Percentiles rank a stretch among this genome's conserved stretches.
These are phyloP conservation scores for Hordeum pubiflorum DNA, from an alignment of 202 grass and related monocot species.

Conservation along the genomic window DNA sequence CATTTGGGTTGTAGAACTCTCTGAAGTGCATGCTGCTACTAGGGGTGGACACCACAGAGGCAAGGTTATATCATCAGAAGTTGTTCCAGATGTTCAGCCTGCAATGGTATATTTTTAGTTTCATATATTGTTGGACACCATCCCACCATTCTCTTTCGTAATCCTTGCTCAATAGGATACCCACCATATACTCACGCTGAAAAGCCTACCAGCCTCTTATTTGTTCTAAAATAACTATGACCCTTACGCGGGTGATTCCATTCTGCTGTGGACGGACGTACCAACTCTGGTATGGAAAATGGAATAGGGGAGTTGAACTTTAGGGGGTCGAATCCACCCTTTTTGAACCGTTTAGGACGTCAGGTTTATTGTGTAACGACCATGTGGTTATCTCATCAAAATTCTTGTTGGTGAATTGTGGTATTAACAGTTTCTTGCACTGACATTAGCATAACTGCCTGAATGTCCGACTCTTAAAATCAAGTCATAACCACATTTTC, in stretches of 20 bases:
- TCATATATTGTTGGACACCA: neutral
- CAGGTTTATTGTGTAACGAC: neutral
- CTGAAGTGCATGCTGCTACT: slow-evolving; percentile 92
- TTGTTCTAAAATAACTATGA: too few species aligned
- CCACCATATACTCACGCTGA: too few species aligned
- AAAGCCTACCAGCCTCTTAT: too few species aligned
- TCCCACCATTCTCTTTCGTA: too few species aligned
- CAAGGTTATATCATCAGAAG: slow-evolving; percentile 71
- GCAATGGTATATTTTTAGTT: slow-evolving; percentile 45
- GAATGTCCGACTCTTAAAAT: neutral
- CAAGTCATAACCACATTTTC: neutral
- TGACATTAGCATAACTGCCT: neutral
- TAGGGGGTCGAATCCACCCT: too few species aligned
- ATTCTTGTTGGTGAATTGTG: neutral
- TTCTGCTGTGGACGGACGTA: too few species aligned
- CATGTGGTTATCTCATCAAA: neutral
- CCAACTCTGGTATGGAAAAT: too few species aligned
- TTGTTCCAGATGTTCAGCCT: slow-evolving; percentile 89
- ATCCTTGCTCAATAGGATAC: too few species aligned
- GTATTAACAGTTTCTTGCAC: slow-evolving; percentile 6
- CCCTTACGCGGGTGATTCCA: too few species aligned
- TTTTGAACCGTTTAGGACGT: neutral
- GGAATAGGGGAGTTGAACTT: too few species aligned
- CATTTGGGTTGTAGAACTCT: slow-evolving; percentile 85
- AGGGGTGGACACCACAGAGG: slow-evolving; percentile 96